Evolutionary conservation across 2,329 filamentous ascomycete genomes (phyloP).

Genomic region (Curvularia spicifera): DNA sequence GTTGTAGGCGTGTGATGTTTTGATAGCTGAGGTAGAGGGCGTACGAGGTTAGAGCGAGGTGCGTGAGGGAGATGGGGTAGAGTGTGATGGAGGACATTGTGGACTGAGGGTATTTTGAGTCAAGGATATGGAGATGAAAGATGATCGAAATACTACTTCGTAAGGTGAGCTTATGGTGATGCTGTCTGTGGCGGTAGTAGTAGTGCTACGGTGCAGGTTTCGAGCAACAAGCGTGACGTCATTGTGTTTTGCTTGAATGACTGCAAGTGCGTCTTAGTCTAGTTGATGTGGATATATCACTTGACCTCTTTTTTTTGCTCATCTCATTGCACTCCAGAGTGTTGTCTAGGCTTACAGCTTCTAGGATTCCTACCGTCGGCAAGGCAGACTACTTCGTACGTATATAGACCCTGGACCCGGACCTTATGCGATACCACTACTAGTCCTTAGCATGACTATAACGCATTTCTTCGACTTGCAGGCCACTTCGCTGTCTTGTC

Average conservation of each 20-base stretch:
- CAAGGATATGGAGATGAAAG: too few relatives aligned
- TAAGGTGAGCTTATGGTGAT: too few relatives aligned
- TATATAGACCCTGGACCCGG: not conserved
- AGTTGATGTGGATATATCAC: not conserved
- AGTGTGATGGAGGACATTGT: constrained; percentile 10
- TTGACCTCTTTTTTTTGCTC: not conserved
- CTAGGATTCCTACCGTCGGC: not conserved
- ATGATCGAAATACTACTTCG: too few relatives aligned
- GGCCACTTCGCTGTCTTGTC: too few relatives aligned
- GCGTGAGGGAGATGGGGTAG: not conserved
- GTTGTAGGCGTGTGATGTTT: constrained; percentile 46
- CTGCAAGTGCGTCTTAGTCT: not conserved
- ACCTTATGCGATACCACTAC: not conserved
- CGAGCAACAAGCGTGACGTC: not conserved
- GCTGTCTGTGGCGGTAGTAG: not conserved
- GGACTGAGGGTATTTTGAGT: not conserved
- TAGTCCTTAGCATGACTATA: not conserved
- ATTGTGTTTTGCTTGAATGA: not conserved
- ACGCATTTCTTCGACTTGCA: not conserved
- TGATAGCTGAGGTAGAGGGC: constrained; percentile 42
- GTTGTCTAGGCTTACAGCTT: not conserved
- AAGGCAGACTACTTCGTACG: not conserved
- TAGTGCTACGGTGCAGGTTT: not conserved
- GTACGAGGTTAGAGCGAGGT: constrained; percentile 35
- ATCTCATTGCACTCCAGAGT: not conserved